These are phyloP conservation scores for Candida buenavistaensis DNA, from an alignment of 1,139 yeast species.

Conservation along the genomic window DNA sequence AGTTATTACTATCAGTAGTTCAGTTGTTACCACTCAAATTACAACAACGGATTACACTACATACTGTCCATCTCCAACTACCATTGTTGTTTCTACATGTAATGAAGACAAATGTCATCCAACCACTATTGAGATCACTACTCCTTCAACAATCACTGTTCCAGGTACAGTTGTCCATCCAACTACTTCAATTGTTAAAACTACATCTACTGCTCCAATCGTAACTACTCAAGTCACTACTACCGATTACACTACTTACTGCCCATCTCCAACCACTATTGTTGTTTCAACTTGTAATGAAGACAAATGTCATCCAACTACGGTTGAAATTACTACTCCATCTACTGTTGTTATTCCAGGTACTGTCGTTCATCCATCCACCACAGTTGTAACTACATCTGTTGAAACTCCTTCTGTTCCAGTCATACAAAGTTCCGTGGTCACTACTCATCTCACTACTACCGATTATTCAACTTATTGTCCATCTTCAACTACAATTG, in stretches of 20 bases:
- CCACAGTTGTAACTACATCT: constrained; percentile 22
- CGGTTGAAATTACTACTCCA: constrained; percentile 5
- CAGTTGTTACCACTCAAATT: constrained; percentile 3
- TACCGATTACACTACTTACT: constrained; percentile 14
- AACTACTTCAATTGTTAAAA: constrained; percentile 35
- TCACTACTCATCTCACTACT: too few species aligned
- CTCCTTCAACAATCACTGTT: constrained; percentile 5
- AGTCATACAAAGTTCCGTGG: too few species aligned
- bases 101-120: constrained; percentile 5
- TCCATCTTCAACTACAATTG: too few species aligned
- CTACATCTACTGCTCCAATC: constrained; percentile 4
- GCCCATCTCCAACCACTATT: constrained; percentile 11
- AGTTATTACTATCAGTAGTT: not conserved
- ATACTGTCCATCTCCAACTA: constrained; percentile 12
- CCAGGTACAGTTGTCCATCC: constrained; percentile 15
- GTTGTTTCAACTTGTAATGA: constrained; percentile 5
- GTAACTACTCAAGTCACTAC: constrained; percentile 6
- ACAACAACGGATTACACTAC: constrained; percentile 13
- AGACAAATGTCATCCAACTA: constrained; percentile 6
- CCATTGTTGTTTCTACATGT: constrained; percentile 5
- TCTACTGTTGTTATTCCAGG: constrained; percentile 6
- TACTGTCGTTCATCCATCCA: constrained; percentile 25
- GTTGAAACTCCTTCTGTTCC: constrained; percentile 28
- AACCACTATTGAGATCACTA: constrained; percentile 4
- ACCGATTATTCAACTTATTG: too few species aligned